Evolutionary conservation across 2,329 filamentous ascomycete genomes (phyloP), one percentile per base, ranked within the genome.

Genomic region (Talaromyces sp.): DNA sequence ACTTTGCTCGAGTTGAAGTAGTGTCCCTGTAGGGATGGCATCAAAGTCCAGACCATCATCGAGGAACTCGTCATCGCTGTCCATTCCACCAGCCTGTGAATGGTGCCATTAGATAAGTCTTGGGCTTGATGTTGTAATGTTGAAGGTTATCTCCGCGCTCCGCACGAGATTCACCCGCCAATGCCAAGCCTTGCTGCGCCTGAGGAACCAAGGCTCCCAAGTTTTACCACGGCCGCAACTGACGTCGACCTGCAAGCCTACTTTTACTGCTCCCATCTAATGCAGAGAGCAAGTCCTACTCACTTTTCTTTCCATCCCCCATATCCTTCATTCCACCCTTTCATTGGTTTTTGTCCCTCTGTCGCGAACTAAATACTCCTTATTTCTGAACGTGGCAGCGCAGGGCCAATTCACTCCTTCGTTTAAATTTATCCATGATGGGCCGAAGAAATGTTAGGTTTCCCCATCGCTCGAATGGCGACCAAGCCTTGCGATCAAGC

Each of bases 1-100:
- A 70, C 78, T 73, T 65, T 82, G 74, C 69, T 83, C 81, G 47
- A 83, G 73, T 69, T 80, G 74, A 66, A 79, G 73, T 59, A 81
- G 70, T 22, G 79, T 77, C 62, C 78, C 72, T 33, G 77, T 73
- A 52, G 80, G 77, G 62, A 83, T 73, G 65, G 76, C 77, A 66
- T 81, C 81, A 70, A 81, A 78, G 66, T 81, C 81, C 69, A 81
- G 77, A 67, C 76, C 77, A 67, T 81, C 79, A 69, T 82, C 80
- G 65, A 79, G 82, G 73, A 82, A 81, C 70, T 77, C 77, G 65
- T 81, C 79, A 71, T 80, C 79, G 73, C 76, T 77, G 75, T 80
- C 80, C 80, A 81, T 81, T 72, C 77, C 78, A 78, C 73, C 64
- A 27, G 61, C 60, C 56, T 58, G 59, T 45, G 37, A 69, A 54